These are phyloP conservation scores for Blastobotrys attinorum DNA, from an alignment of 805 yeast species.

Conservation along the genomic window DNA sequence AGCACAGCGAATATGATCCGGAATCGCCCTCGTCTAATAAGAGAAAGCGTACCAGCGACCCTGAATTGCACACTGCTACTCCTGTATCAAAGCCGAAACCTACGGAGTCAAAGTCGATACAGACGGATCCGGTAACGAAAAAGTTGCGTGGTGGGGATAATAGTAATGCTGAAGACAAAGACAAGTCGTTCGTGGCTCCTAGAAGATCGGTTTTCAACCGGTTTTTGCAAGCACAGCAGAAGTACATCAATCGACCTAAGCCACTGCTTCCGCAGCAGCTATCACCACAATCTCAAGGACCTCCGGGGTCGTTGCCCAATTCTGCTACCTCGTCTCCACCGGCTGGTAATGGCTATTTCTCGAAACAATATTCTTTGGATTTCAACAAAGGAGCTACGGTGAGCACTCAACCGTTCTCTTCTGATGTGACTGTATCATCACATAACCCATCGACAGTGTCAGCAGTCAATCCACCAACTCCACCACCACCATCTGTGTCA, in stretches of 20 bases:
- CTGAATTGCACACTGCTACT: not conserved
- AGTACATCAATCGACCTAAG: not conserved
- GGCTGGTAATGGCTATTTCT: not conserved
- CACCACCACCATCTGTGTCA: not conserved
- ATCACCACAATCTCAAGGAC: too few relatives aligned
- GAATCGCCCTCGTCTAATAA: too few relatives aligned
- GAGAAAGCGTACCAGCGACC: not conserved
- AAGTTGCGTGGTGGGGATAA: constrained; percentile 7
- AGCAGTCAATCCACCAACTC: not conserved
- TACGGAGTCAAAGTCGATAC: constrained; percentile 2
- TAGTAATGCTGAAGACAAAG: not conserved
- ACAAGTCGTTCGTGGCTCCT: not conserved
- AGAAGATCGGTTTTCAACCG: not conserved
- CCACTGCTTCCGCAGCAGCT: too few relatives aligned
- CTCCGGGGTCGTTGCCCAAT: not conserved
- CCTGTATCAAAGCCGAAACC: too few relatives aligned
- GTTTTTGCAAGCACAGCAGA: not conserved
- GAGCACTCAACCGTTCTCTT: too few relatives aligned
- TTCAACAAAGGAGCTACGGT: too few relatives aligned
- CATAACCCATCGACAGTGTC: not conserved
- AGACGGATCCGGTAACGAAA: constrained; percentile 10
- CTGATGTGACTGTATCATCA: not conserved
- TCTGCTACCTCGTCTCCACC: not conserved
- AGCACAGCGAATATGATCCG: too few relatives aligned
- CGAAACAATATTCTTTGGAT: not conserved